These are phyloP conservation scores for Coemansia sp. DNA, from an alignment of 192 early-diverging fungal genomes.

Conservation along the genomic window DNA sequence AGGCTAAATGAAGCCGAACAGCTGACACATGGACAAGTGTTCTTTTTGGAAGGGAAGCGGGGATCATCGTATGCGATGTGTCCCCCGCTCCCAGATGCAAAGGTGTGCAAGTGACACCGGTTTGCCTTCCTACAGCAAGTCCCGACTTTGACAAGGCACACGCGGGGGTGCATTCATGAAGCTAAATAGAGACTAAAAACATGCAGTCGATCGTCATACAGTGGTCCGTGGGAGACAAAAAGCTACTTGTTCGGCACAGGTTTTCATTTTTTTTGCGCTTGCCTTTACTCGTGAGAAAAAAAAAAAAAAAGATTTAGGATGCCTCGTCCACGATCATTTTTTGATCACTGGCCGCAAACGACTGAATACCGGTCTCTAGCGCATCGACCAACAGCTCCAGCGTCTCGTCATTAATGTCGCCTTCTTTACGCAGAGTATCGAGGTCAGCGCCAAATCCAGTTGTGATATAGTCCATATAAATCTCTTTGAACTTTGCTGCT, in stretches of 20 bases:
- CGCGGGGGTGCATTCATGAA: background rate
- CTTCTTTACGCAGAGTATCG: slow-evolving; percentile 41
- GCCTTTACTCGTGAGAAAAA: background rate
- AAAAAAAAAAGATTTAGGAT: background rate
- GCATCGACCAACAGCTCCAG: slow-evolving; percentile 49
- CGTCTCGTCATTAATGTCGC: slow-evolving; percentile 35
- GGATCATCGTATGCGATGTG: background rate
- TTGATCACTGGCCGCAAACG: slow-evolving; percentile 34
- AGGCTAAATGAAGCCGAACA: background rate
- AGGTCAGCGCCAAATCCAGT: slow-evolving; percentile 51
- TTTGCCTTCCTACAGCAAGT: background rate
- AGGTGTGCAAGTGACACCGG: background rate
- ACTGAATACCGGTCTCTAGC: slow-evolving; percentile 34
- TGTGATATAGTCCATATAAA: slow-evolving; percentile 52
- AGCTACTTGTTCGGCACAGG: background rate
- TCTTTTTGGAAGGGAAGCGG: background rate
- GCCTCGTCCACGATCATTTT: slow-evolving; percentile 38
- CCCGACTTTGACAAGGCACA: background rate
- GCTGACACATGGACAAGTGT: background rate
- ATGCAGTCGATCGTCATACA: background rate
- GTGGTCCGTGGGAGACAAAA: background rate
- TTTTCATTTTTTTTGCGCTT: background rate
- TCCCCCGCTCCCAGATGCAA: background rate
- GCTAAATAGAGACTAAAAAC: background rate
- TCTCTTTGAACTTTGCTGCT: slow-evolving; percentile 36